Conservation (phyloP, 371 early-diverging fungal genomes). For the Mucor racemosus region DNA sequence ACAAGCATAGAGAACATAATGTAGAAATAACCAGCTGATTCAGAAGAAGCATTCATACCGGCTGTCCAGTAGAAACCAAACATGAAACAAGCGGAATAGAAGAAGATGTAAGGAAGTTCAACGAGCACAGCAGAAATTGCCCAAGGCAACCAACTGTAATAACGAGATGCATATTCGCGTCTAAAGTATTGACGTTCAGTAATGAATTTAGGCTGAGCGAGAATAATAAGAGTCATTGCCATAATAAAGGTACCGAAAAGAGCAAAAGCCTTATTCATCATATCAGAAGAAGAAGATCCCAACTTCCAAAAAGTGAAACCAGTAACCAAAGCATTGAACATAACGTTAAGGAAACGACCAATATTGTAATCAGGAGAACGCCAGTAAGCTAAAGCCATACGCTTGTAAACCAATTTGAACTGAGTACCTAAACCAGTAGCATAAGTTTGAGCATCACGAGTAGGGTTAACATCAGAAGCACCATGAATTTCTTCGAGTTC, state of each 20-base stretch:
- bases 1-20: conserved; percentile 63
- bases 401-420: conserved; percentile 59
- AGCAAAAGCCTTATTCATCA: conserved; percentile 74
- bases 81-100: conserved; percentile 64
- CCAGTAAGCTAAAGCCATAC: conserved; percentile 70
- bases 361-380: conserved; percentile 70
- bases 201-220: conserved; percentile 76
- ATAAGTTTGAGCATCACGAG: conserved; percentile 29
- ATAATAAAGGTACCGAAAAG: conserved; percentile 73
- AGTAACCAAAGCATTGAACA: conserved; percentile 60
- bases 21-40: conserved; percentile 65
- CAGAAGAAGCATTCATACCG: conserved; percentile 56
- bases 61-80: conserved; percentile 74
- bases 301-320: conserved; percentile 79
- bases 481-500: conserved; percentile 46
- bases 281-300: conserved; percentile 58
- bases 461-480: conserved; percentile 28
- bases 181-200: conserved; percentile 71
- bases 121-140: conserved; percentile 56
- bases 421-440: conserved; percentile 41
- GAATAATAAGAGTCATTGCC: conserved; percentile 70
- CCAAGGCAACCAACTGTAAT: conserved; percentile 76
- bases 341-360: conserved; percentile 60
- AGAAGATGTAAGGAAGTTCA: conserved; percentile 64
- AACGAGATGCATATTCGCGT: conserved; percentile 74